Percentiles rank a stretch among this genome's conserved stretches.
Conservation (phyloP, 2,329 filamentous ascomycete species). For the Aspergillus sp. region DNA sequence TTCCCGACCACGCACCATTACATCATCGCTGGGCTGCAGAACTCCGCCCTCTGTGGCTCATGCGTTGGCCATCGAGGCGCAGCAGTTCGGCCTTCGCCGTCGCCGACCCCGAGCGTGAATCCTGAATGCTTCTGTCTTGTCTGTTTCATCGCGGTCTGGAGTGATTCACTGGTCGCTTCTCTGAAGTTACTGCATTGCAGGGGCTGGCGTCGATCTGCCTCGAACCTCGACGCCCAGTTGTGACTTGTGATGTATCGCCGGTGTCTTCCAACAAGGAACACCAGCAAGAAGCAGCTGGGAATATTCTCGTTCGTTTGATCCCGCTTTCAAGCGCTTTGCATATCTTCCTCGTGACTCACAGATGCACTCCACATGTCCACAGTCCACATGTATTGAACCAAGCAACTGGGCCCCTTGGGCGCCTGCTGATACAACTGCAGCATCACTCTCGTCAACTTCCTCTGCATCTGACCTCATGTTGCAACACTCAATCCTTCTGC, state of each 20-base stretch:
- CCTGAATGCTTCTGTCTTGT: too few relatives aligned
- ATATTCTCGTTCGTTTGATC: neutral
- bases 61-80: slow-evolving; percentile 9
- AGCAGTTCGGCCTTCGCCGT: neutral
- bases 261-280: neutral
- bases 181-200: neutral
- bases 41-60: slow-evolving; percentile 17
- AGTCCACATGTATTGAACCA: slow-evolving; percentile 11
- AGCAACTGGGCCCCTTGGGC: slow-evolving; percentile 19
- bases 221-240: neutral
- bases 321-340: slow-evolving; percentile 16
- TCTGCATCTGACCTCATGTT: slow-evolving; percentile 12
- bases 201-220: neutral
- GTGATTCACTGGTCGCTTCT: too few relatives aligned
- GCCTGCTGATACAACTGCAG: slow-evolving; percentile 20
- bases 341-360: slow-evolving; percentile 12
- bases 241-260: slow-evolving; percentile 6
- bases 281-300: neutral
- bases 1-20: neutral
- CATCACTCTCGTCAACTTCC: slow-evolving; percentile 2
- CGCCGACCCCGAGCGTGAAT: neutral
- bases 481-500: slow-evolving; percentile 11
- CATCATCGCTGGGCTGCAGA: slow-evolving; percentile 14
- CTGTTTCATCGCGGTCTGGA: too few relatives aligned
- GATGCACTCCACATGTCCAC: slow-evolving; percentile 9